phyloP scores from a whole-genome alignment of 768 basidiomycete species.

The Lentinula lateritia region DNA sequence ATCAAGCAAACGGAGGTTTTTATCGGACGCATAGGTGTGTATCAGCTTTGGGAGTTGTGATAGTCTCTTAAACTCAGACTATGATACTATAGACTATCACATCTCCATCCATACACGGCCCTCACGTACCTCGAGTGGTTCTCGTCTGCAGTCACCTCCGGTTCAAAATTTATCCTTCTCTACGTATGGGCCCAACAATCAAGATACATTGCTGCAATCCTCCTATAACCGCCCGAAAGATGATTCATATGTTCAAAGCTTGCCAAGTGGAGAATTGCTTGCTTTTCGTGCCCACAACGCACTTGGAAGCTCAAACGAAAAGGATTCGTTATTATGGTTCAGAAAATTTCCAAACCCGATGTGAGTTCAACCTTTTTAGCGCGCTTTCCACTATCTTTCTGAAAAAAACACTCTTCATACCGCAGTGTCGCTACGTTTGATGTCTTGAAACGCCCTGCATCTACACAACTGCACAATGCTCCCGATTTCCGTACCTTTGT shows the following conservation, averaged over 20 bases:
- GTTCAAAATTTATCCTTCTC: conserved; percentile 87
- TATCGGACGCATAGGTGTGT: conserved; percentile 47
- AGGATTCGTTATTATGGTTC: conserved; percentile 49
- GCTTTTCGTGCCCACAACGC: conserved; percentile 50
- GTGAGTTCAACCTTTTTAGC: conserved; percentile 57
- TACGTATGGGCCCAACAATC: conserved; percentile 88
- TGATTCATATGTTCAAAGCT: conserved; percentile 72
- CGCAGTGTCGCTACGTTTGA: conserved; percentile 82
- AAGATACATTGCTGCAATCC: conserved; percentile 68
- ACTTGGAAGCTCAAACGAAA: conserved; percentile 9
- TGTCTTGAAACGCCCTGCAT: conserved; percentile 41
- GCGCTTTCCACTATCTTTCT: not conserved
- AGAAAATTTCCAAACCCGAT: conserved; percentile 58
- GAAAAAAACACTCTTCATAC: not conserved
- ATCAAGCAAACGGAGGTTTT: conserved; percentile 39
- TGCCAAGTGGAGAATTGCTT: conserved; percentile 74
- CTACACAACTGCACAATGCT: not conserved
- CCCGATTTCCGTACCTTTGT: conserved; percentile 53
- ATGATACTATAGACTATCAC: conserved; percentile 63
- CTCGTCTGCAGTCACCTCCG: conserved; percentile 24
- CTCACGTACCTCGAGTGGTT: conserved; percentile 12
- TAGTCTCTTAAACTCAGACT: not conserved
- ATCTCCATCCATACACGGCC: conserved; percentile 74
- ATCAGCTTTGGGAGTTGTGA: not conserved
- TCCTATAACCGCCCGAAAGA: conserved; percentile 76